Percentiles rank a stretch among this genome's conserved stretches.
Evolutionary conservation across 768 basidiomycete species (phyloP).

Genomic region (Fomitopsis pulvina): DNA sequence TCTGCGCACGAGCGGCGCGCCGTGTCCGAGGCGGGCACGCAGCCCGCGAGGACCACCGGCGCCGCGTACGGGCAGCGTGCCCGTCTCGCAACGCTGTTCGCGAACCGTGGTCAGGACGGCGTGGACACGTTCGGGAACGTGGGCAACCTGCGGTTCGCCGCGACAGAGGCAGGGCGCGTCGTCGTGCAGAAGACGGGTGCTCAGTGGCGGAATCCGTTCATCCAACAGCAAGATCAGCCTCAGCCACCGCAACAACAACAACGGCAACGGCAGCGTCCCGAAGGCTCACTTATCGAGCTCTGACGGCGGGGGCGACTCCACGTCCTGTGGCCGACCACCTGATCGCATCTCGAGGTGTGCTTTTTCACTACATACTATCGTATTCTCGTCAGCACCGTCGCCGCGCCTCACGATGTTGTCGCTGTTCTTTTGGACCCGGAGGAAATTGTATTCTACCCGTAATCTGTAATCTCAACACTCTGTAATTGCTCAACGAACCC

Average conservation of each 20-base stretch:
- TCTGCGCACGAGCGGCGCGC: too few species aligned
- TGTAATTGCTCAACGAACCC: too few species aligned
- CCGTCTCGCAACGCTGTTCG: conserved; percentile 75
- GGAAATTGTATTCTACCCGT: too few species aligned
- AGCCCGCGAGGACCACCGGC: conserved; percentile 24
- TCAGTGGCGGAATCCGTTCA: conserved; percentile 13
- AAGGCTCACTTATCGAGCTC: background rate
- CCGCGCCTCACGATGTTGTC: too few species aligned
- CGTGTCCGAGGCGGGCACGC: conserved; percentile 15
- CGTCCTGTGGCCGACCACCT: background rate
- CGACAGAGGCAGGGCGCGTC: conserved; percentile 16
- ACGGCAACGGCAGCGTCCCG: background rate
- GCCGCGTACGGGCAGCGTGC: conserved; percentile 65
- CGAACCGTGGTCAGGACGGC: conserved; percentile 77
- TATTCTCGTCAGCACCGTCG: too few species aligned
- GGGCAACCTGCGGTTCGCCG: conserved; percentile 65
- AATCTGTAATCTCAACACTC: too few species aligned
- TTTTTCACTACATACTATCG: background rate
- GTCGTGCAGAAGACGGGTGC: conserved; percentile 18
- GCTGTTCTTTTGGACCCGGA: too few species aligned
- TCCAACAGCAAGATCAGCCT: conserved; percentile 1
- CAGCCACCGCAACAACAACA: background rate
- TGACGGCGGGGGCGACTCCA: background rate
- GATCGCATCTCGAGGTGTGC: background rate
- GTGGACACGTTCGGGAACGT: conserved; percentile 94